Evolutionary conservation across 2,329 filamentous ascomycete species (phyloP), one percentile per base, ranked within the genome.

Genomic region (Aspergillus tanneri): DNA sequence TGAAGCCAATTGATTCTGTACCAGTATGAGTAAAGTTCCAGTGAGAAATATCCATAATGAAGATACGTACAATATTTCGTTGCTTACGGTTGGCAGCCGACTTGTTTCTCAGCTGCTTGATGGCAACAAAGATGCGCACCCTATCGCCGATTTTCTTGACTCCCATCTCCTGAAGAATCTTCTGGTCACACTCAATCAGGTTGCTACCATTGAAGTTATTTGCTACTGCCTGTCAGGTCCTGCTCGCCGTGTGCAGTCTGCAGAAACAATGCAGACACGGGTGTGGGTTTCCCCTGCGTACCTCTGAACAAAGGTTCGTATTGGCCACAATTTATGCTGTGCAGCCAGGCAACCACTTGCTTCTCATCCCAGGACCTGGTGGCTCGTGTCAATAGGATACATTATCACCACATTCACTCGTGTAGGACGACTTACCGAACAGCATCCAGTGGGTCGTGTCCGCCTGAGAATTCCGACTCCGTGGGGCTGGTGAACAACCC

Each of bases 191-290:
- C 72, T 99, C 93, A 59, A 99, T 80, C 36, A 99, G 77, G 66
- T 95, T 96, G 73, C 96, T 90, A 62, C 93, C 93, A 66, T 93
- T 99, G 76, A 99, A 96, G 70, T 97, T 89, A 69, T 99, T 96
- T 66, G 85, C 79, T 82, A 27, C 5, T 52, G 21, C 43, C 9
- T 4, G 32, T 52, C 35, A 59, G 62, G 66, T 32, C 67, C 28
- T 41, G 14, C 34, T 27, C 21, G 11, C 16, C 27, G 25, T 25
- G 12, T 22, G 21, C 32, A 16, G 18, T 32, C 25, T 34, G 40
- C 8, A 41, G 9, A 19, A n/a, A 24, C 34, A 10, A 23, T 35
- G 22, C 12, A 43, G 7, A 22, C 32, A 19, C 18, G 25, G 22
- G 9, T 18, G n/a, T n/a, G n/a, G n/a, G n/a, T n/a, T n/a, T 6